Base-by-base conservation (phyloP, 495 filamentous ascomycete species). In the Hyaloscypha hepaticicola region DNA sequence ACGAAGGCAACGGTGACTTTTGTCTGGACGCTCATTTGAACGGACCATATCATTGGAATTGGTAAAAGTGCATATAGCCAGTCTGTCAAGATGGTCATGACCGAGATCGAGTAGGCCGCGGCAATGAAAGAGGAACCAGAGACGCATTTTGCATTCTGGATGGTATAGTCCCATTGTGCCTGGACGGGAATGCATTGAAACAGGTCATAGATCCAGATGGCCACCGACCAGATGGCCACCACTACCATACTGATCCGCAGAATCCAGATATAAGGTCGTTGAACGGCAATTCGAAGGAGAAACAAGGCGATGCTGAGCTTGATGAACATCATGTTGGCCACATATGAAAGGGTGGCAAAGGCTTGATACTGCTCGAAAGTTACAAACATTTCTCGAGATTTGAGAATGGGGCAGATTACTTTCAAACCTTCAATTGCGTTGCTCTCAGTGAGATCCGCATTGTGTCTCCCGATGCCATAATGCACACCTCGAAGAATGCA, bases 221-320 rank as follows among this genome's bases (percentile, higher is more conserved):
- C 73, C 34, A 71, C 50, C 33, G 73, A 76, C 77, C 75, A 77
- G 48, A 78, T 70, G 27, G 62, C 57, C 26, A 79, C 67, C n/a
- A 79, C 49, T 33, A 67, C 52, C 31, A 79, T 70, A 50, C 70
- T 74, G 29, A 63, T 61, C 29, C 72, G 69, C 4, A 79, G 65
- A 31, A 70, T 75, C 66, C 72, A 79, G 53, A 70, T 74, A 61
- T 78, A 79, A 31, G 66, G 50, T 16, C 70, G 72, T 27, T 72
- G 68, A 6, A 72, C 60, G 1, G 76, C 73, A 11, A 79, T 70
- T 0, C 77, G 77, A 7, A 78, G 70, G 33, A 79, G 72, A 57
- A 79, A 79, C 24, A 76, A 66, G n/a, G 72, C 77, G 52, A 79
- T 77, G 66, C 74, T 76, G 16, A 79, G 66, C 67, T 79, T 79